Evolutionary conservation across 257 asterid genomes (phyloP), one percentile per base, ranked within the genome.

Genomic region (Leonotis leonurus): DNA sequence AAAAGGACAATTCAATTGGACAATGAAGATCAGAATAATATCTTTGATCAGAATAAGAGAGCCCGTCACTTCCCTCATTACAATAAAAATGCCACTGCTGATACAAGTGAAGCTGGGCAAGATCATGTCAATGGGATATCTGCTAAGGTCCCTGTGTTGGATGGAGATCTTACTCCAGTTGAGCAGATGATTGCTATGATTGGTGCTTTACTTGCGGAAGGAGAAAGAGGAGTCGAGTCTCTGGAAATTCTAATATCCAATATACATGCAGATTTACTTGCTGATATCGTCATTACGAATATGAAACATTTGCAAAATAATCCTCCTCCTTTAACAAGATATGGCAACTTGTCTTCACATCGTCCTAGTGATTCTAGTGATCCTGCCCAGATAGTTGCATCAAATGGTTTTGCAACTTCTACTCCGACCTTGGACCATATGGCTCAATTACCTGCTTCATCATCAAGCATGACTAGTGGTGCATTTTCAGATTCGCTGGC

Each of bases 131-230:
- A 87, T 67, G 97, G 90, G 66, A 77, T 73, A 64, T 62, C 90
- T 22, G 77, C 85, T 40, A 75, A 75, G 73, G 80, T 54, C 67
- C 78, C 87, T 70, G 64, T 70, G 46, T 57, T 84, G 45, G 86
- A 74, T 68, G 82, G 75, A 46, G 88, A 79, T 62, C 61, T 88
- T 55, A 81, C 72, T 46, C 90, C 92, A 13, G 94, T 87, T 33
- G 96, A 90, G 59, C 94, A 93, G 73, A 89, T 89, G 92, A 85
- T 89, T 74, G 77, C 81, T 44, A 78, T 87, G 97, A 93, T 93
- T 76, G 94, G 88, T 76, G 97, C 96, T 70, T 67, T 93, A 54
- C 84, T 93, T 56, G 97, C 95, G 37, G 99, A 89, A 84, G 99
- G 99, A 60, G 97, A 93, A 74, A 80, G 89, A 68, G 99, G 96